These are phyloP conservation scores for Spergularia azorica DNA, from an alignment of 179 eudicot species.

Conservation along the genomic window DNA sequence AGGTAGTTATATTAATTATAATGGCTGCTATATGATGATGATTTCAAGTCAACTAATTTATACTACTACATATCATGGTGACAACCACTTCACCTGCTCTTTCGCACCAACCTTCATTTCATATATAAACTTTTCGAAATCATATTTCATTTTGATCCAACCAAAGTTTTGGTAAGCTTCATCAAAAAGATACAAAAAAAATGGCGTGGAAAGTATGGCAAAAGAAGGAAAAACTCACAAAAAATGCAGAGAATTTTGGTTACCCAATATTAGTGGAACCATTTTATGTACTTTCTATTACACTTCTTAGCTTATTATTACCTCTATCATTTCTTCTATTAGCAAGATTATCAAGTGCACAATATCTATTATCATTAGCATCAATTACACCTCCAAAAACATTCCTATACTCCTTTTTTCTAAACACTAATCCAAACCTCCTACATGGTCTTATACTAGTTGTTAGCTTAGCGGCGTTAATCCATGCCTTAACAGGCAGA, in stretches of 20 bases:
- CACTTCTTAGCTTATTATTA: conserved; percentile 77
- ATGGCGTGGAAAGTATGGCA: conserved; percentile 47
- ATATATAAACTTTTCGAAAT: conserved; percentile 26
- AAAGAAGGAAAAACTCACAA: conserved; percentile 24
- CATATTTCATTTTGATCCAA: conserved; percentile 13
- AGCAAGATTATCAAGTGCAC: conserved; percentile 67
- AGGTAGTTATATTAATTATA: not conserved
- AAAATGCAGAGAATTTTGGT: not conserved
- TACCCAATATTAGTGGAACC: conserved; percentile 27
- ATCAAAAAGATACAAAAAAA: not conserved
- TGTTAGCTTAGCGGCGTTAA: conserved; percentile 44
- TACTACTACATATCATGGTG: conserved; percentile 33
- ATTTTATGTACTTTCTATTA: conserved; percentile 53
- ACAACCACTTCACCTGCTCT: conserved; percentile 41
- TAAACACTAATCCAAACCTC: conserved; percentile 48
- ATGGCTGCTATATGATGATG: not conserved
- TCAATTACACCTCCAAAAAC: conserved; percentile 29
- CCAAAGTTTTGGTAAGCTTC: conserved; percentile 1
- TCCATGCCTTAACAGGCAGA: conserved; percentile 45
- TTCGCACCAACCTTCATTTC: conserved; percentile 31
- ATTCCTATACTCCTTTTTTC: conserved; percentile 40
- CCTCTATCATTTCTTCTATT: conserved; percentile 82
- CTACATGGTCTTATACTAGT: conserved; percentile 50
- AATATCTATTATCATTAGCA: conserved; percentile 40
- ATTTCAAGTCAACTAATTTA: conserved; percentile 38